Evolutionary conservation across 371 early-diverging fungal genomes (phyloP), one percentile per base, ranked within the genome.

Genomic region (Funneliformis caledonium): DNA sequence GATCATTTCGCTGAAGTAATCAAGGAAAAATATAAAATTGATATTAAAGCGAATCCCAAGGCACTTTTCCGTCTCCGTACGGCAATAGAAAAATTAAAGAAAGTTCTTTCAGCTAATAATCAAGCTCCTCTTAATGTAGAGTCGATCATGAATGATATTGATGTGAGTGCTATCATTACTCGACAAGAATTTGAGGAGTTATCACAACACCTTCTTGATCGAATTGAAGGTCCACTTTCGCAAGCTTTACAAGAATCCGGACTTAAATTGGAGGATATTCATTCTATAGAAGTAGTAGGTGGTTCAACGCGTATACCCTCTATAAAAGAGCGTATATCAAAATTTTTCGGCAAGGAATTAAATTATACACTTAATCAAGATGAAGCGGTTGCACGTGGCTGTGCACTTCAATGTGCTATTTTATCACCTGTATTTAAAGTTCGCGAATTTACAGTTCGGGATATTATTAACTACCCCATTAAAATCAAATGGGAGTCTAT

Each of bases 381-480:
- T 84, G 99, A 99, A 88, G 97, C 97, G 62, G 92, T 96, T 82
- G 94, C 98, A 59, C 94, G 97, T 86, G 99, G 99, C 84, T 96
- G 96, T 82, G 98, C 98, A 64, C 91, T 98, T 69, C 96, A 96
- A 89, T 98, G 98, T 88, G 99, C 99, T 84, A 97, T 98, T 88
- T 87, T 96, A 79, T 96, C 97, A 50, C 99, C 99, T n/a, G 95
- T 95, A 74, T 97, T 98, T 94, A 95, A 95, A 88, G 98, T 97
- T 82, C 96, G 98, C 82, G 98, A 98, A 76, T 97, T 98, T 87
- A 85, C 92, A 50, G 92, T 98, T 82, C 91, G 94, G 83, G 99
- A 98, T 88, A 90, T 95, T 85, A 93, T 92, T 84, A 4, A 4
- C 26, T 93, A 92, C 85, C 95, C 95, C 75, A 90, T 96, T 83